Percentiles rank a stretch among this genome's conserved stretches.
Evolutionary conservation across 2,329 filamentous ascomycete species (phyloP).

Genomic region (Aspergillus awamori): DNA sequence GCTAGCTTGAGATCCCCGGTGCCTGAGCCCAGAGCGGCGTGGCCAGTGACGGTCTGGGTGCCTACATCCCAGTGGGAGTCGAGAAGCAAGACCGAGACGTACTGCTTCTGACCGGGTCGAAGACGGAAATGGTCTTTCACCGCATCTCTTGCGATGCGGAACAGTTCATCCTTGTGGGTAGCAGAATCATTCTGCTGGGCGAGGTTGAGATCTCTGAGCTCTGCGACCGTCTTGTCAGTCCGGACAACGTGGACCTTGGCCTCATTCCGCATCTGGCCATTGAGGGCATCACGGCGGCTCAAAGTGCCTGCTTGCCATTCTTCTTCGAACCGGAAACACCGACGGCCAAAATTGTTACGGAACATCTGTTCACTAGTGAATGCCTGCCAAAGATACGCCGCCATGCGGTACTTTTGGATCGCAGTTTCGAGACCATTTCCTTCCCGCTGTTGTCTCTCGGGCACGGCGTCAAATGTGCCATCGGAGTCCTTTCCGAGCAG

Average conservation of each 20-base stretch:
- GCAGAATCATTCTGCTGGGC: conserved; percentile 76
- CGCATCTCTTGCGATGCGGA: conserved; percentile 74
- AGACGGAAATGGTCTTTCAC: conserved; percentile 77
- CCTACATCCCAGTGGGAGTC: conserved; percentile 85
- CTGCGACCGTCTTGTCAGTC: conserved; percentile 78
- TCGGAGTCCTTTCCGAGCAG: conserved; percentile 86
- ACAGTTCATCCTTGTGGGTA: conserved; percentile 72
- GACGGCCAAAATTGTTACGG: conserved; percentile 80
- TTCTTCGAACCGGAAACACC: conserved; percentile 89
- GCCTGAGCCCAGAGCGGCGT: conserved; percentile 79
- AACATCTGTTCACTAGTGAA: conserved; percentile 97
- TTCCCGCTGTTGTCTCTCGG: conserved; percentile 73
- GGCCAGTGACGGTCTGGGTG: conserved; percentile 71
- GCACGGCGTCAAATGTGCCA: conserved; percentile 79
- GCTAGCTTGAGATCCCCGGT: conserved; percentile 76
- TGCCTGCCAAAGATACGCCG: conserved; percentile 94
- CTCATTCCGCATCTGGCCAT: conserved; percentile 80
- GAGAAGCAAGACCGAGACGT: conserved; percentile 83
- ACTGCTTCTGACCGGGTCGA: conserved; percentile 76
- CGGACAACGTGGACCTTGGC: conserved; percentile 87
- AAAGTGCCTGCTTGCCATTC: conserved; percentile 87
- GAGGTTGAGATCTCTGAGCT: conserved; percentile 75
- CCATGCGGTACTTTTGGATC: conserved; percentile 88
- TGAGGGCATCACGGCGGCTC: conserved; percentile 71
- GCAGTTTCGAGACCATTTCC: conserved; percentile 81